Percentiles rank a stretch among this genome's conserved stretches.
Evolutionary conservation across 2,329 filamentous ascomycete species (phyloP).

Genomic region (Aspergillus pseudoglaucus): DNA sequence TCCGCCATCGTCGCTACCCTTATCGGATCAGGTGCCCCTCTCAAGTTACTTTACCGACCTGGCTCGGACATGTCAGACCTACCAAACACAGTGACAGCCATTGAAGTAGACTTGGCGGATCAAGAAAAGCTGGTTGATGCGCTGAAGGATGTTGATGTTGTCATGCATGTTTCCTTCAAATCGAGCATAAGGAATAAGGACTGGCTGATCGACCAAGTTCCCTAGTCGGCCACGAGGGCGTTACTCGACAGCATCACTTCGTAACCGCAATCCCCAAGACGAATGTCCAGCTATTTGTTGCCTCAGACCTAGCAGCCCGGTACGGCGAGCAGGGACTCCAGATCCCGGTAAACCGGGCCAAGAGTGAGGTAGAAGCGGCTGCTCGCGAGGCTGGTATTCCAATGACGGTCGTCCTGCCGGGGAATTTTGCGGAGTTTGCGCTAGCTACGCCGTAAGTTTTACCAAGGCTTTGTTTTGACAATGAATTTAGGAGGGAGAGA

Average conservation of each 20-base stretch:
- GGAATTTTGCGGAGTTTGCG: constrained; percentile 11
- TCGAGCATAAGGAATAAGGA: not conserved
- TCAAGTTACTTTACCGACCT: constrained; percentile 10
- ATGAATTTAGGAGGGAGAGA: not conserved
- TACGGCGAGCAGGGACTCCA: constrained; percentile 9
- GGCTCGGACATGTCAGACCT: constrained; percentile 9
- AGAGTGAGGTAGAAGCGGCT: constrained; percentile 9
- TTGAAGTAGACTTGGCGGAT: constrained; percentile 12
- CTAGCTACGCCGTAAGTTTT: constrained; percentile 8
- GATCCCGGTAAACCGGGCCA: constrained; percentile 5
- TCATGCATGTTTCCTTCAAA: constrained; percentile 7
- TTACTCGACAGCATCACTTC: constrained; percentile 7
- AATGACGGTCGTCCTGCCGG: constrained; percentile 5
- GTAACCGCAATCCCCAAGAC: constrained; percentile 13
- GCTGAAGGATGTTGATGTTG: constrained; percentile 13
- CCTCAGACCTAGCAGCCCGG: constrained; percentile 10
- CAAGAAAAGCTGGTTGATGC: constrained; percentile 4
- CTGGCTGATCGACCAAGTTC: constrained; percentile 5
- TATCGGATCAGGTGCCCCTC: constrained; percentile 8
- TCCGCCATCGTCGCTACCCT: constrained; percentile 10
- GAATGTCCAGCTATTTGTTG: constrained; percentile 12
- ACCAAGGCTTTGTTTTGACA: not conserved
- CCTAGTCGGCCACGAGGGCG: constrained; percentile 12
- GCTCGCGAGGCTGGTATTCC: constrained; percentile 11
- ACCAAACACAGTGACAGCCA: constrained; percentile 1